A percentile compares a stretch with the other conserved stretches of the same genome.
Evolutionary conservation across 1,284 basidiomycete genomes (phyloP).

Genomic region (Sanghuangporus weigelae): DNA sequence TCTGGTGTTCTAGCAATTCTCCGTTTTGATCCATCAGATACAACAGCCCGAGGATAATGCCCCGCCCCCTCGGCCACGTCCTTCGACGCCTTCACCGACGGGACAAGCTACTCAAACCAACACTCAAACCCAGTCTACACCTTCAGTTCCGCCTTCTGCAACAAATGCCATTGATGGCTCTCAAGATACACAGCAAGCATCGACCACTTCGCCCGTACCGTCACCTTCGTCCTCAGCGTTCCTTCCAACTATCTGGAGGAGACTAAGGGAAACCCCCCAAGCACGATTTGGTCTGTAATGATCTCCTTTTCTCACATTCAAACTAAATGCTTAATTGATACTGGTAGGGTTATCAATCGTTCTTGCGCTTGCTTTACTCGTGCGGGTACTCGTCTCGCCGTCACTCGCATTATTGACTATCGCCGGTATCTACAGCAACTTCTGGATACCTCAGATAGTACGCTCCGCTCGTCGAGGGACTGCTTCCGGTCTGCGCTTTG

Average conservation of each 20-base stretch:
- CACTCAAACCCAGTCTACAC: slow-evolving; percentile 18
- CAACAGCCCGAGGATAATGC: slow-evolving; percentile 69
- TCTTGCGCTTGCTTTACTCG: slow-evolving; percentile 61
- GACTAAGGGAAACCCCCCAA: slow-evolving; percentile 46
- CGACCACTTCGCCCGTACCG: slow-evolving; percentile 40
- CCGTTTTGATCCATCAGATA: slow-evolving; percentile 72
- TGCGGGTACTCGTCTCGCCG: slow-evolving; percentile 70
- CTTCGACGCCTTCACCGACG: slow-evolving; percentile 21
- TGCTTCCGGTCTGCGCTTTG: slow-evolving; percentile 58
- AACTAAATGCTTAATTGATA: neutral
- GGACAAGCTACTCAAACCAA: slow-evolving; percentile 15
- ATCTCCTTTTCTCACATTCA: neutral
- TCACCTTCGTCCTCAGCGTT: slow-evolving; percentile 24
- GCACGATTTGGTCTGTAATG: slow-evolving; percentile 56
- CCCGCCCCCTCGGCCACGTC: slow-evolving; percentile 23
- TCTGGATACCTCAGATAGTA: slow-evolving; percentile 84
- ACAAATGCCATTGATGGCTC: neutral
- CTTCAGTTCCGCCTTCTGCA: slow-evolving; percentile 14
- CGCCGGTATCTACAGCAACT: slow-evolving; percentile 64
- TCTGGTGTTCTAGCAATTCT: slow-evolving; percentile 61
- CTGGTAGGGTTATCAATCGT: slow-evolving; percentile 59
- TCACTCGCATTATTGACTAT: slow-evolving; percentile 68
- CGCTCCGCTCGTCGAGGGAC: slow-evolving; percentile 70
- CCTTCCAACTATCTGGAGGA: slow-evolving; percentile 6
- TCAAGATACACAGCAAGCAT: neutral